phyloP scores from a whole-genome alignment of 805 yeast species.

The Jamesozyma piceae region DNA sequence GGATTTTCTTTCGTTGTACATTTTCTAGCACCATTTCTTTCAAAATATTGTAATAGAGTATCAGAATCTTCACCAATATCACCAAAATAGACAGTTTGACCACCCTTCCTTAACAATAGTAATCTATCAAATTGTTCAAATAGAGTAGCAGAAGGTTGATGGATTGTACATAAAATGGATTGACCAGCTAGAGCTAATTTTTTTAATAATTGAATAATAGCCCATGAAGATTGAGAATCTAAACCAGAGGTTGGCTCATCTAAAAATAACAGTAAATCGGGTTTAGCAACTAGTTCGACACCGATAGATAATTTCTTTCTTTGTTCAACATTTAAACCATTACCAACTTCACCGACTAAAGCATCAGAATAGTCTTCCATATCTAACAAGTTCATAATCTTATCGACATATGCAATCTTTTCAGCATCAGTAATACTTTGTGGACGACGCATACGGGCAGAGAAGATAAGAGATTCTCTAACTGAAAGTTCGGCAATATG shows the following conservation, averaged over 20 bases:
- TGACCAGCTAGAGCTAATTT: slow-evolving; percentile 41
- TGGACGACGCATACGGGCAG: slow-evolving; percentile 59
- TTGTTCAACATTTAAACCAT: slow-evolving; percentile 37
- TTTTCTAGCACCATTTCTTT: slow-evolving; percentile 53
- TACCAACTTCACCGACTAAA: slow-evolving; percentile 37
- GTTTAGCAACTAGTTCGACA: slow-evolving; percentile 41
- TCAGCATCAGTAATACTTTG: slow-evolving; percentile 38
- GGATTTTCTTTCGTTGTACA: slow-evolving; percentile 52
- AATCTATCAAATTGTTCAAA: slow-evolving; percentile 54
- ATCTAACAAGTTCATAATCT: slow-evolving; percentile 44
- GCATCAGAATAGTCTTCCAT: slow-evolving; percentile 49
- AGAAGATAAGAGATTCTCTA: slow-evolving; percentile 56
- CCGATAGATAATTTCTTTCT: slow-evolving; percentile 38
- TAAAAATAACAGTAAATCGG: slow-evolving; percentile 37
- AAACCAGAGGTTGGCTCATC: slow-evolving; percentile 49
- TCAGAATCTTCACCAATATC: slow-evolving; percentile 49
- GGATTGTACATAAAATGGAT: slow-evolving; percentile 46
- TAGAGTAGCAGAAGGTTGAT: slow-evolving; percentile 54
- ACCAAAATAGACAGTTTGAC: slow-evolving; percentile 63
- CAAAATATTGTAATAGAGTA: slow-evolving; percentile 51
- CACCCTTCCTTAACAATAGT: slow-evolving; percentile 56
- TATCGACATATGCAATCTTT: slow-evolving; percentile 55
- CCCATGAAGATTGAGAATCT: slow-evolving; percentile 45
- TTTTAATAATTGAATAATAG: slow-evolving; percentile 39
- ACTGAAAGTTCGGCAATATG: slow-evolving; percentile 56